These are phyloP conservation scores for Diaporthe citri DNA, from an alignment of 2,329 filamentous ascomycete genomes.

Conservation along the genomic window DNA sequence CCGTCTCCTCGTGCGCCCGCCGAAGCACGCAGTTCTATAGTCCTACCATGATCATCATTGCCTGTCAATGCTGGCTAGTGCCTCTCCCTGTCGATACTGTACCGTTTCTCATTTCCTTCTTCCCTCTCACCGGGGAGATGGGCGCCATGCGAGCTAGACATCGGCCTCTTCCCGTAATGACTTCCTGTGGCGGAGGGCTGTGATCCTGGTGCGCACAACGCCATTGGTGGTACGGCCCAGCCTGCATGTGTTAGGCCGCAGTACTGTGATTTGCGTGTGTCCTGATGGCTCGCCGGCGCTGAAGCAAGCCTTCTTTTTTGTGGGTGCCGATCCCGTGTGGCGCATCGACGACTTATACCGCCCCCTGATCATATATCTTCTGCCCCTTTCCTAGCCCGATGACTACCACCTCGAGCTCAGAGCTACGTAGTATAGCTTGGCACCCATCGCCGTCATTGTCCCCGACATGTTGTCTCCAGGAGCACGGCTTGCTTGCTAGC, in stretches of 20 bases:
- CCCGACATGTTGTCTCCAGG: not conserved
- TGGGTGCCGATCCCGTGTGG: constrained; percentile 13
- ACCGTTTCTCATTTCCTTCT: not conserved
- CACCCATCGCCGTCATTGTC: constrained; percentile 9
- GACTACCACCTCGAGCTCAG: not conserved
- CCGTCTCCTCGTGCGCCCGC: not conserved
- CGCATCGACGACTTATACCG: constrained; percentile 23
- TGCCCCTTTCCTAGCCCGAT: not conserved
- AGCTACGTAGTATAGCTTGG: constrained; percentile 9
- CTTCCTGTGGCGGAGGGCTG: not conserved
- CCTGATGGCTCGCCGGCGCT: not conserved
- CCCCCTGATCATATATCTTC: constrained; percentile 8
- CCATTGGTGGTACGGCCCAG: constrained; percentile 6
- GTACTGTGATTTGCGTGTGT: not conserved
- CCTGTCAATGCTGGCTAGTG: not conserved
- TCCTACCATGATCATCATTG: constrained; percentile 1
- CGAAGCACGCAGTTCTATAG: not conserved
- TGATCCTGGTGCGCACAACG: not conserved
- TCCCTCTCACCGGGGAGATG: not conserved
- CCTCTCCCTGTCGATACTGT: not conserved
- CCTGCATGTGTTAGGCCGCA: not conserved
- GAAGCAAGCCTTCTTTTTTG: not conserved
- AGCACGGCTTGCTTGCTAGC: not conserved
- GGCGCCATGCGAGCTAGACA: constrained; percentile 5
- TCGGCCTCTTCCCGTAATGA: not conserved